Evolutionary conservation across 805 yeast genomes (phyloP), one percentile per base, ranked within the genome.

Genomic region (Candida golubevii): DNA sequence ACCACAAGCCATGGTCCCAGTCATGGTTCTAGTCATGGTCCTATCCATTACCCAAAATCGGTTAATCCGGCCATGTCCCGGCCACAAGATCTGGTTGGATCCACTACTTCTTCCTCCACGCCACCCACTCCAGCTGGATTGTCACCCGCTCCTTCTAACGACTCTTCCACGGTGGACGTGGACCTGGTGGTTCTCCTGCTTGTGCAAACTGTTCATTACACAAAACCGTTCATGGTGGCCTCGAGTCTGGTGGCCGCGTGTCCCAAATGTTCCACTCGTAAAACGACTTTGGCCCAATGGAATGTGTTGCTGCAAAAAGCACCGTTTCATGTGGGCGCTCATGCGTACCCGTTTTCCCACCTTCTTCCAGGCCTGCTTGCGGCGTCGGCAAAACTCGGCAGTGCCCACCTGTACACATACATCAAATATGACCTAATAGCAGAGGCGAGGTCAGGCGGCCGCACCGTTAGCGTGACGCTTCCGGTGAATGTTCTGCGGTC

Each of bases 341-440:
- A 93, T 57, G 88, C 86, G 1, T 93, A 87, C 61, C 99, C 99
- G 1, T 91, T 93, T 60, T 84, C 95, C 15, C 89, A 88, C 61
- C 67, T 93, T 34, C 61, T 93, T 8, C 95, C 97, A 0, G 99
- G 99, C 0, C 72, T 85, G 23, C 63, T 89, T 28, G 97, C 98
- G 0, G 88, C 96, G 1, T 78, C 95, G 1, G 63, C 82, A 30
- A 70, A 81, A n/a, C 60, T 86, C 13, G 89, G 95, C 5, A 62
- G 69, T 7, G 58, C 78, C 0, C 69, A 67, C 40, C 63, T 75
- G 1, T 58, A 66, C 15, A 69, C 83, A 0, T 67, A 75, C 12
- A 78, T 93, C 39, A 77, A 77, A 54, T 93, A 93, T 67, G 87
- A 83, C 57, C 66, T 93, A 36, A 70, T 81, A n/a, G 96, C 95